phyloP scores from a whole-genome alignment of 768 basidiomycete genomes.

The Rubroboletus satanas region DNA sequence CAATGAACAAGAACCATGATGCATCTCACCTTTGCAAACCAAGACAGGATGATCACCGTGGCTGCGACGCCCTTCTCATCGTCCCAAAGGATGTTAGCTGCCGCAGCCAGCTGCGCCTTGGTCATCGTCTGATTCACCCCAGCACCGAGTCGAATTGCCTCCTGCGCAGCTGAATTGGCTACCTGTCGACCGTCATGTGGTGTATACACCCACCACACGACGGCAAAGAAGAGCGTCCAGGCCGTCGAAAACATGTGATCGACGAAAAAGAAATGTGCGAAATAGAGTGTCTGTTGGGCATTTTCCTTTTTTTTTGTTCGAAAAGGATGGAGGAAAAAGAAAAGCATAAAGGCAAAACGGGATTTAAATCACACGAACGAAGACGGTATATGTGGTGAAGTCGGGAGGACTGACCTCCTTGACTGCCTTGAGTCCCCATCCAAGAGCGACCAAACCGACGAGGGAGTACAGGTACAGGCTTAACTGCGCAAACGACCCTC shows the following conservation, averaged over 20 bases:
- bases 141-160: constrained; percentile 70
- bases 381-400: neutral
- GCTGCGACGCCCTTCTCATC: constrained; percentile 83
- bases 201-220: constrained; percentile 86
- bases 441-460: constrained; percentile 69
- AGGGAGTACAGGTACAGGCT: constrained; percentile 93
- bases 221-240: constrained; percentile 90
- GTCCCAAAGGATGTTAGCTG: constrained; percentile 84
- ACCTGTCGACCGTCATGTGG: constrained; percentile 86
- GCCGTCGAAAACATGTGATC: constrained; percentile 88
- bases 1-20: neutral
- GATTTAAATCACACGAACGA: constrained; percentile 11
- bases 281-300: constrained; percentile 75
- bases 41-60: constrained; percentile 73
- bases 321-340: neutral
- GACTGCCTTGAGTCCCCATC: constrained; percentile 86
- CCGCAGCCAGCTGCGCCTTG: constrained; percentile 59
- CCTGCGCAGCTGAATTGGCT: constrained; percentile 83
- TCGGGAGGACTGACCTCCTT: constrained; percentile 58
- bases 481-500: constrained; percentile 90
- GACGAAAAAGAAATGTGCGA: constrained; percentile 87
- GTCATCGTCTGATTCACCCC: constrained; percentile 52
- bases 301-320: constrained; percentile 62
- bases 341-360: neutral
- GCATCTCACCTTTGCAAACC: constrained; percentile 78